phyloP scores from a whole-genome alignment of 176 grass and related monocot species.

The Lolium rigidum region DNA sequence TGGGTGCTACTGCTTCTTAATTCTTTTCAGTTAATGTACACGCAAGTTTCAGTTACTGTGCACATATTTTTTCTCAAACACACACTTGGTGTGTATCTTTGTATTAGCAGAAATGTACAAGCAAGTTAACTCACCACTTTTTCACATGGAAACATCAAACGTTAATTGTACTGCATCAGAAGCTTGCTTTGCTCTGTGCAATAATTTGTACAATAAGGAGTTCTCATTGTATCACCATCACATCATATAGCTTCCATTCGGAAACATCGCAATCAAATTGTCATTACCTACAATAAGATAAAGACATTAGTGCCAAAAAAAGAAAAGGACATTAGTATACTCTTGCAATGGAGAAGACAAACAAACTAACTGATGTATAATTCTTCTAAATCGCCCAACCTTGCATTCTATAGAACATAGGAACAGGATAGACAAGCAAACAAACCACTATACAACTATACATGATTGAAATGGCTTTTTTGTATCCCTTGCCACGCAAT shows the following conservation, averaged over 20 bases:
- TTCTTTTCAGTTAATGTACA: not conserved
- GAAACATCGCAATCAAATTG: conserved; percentile 30
- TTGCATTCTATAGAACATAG: conserved; percentile 16
- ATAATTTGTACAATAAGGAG: not conserved
- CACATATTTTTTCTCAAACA: not conserved
- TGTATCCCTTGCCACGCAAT: not conserved
- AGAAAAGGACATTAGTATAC: conserved; percentile 33
- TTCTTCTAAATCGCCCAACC: conserved; percentile 8
- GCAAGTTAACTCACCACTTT: conserved; percentile 17
- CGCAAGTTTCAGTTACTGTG: not conserved
- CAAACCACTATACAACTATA: not conserved
- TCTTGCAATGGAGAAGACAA: conserved; percentile 14
- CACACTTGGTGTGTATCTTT: not conserved
- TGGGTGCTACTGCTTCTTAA: not conserved
- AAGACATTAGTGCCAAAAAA: conserved; percentile 17
- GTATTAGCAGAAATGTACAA: not conserved
- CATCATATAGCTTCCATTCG: not conserved
- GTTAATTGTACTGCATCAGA: conserved; percentile 3
- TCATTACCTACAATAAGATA: conserved; percentile 42
- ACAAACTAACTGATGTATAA: not conserved
- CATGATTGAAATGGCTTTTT: not conserved
- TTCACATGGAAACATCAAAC: conserved; percentile 27
- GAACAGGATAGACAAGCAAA: not conserved
- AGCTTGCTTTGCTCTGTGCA: conserved; percentile 16
- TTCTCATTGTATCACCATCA: conserved; percentile 8